Conservation (phyloP, 2,329 filamentous ascomycete genomes). For the Penicillium polonicum region DNA sequence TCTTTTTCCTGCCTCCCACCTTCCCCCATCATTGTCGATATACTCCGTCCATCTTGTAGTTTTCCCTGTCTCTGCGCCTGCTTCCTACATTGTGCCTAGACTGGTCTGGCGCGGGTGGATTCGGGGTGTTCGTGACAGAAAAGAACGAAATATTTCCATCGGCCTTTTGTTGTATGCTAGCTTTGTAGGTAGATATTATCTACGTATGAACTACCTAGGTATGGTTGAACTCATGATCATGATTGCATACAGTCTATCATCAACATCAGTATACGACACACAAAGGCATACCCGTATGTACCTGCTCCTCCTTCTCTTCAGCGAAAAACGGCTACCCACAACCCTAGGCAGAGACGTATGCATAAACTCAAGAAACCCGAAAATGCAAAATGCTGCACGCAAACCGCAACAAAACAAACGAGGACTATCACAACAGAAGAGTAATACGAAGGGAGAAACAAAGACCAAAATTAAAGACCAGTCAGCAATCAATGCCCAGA, state of each 20-base stretch:
- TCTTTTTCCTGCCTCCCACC: conserved; percentile 1
- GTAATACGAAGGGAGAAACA: background rate
- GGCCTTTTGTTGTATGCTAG: background rate
- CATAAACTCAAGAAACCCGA: background rate
- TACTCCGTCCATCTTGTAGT: conserved; percentile 17
- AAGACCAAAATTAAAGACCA: background rate
- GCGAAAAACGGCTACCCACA: background rate
- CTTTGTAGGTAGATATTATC: background rate
- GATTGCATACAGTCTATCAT: background rate
- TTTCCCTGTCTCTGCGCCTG: conserved; percentile 16
- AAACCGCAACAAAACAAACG: background rate
- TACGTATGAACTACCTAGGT: background rate
- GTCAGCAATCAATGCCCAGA: background rate
- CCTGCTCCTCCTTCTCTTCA: background rate
- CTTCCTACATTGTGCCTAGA: conserved; percentile 25
- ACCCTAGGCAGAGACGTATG: background rate
- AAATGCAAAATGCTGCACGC: conserved; percentile 1
- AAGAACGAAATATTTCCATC: conserved; percentile 20
- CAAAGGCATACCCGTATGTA: background rate
- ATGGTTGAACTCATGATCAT: background rate
- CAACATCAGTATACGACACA: background rate
- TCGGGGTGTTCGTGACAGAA: conserved; percentile 20
- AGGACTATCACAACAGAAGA: background rate
- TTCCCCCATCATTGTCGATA: conserved; percentile 19
- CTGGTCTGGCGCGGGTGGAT: conserved; percentile 24